Evolutionary conservation across 176 grass and related monocot species (phyloP), one percentile per base, ranked within the genome.

Genomic region (sorghum (Sorghum bicolor)): DNA sequence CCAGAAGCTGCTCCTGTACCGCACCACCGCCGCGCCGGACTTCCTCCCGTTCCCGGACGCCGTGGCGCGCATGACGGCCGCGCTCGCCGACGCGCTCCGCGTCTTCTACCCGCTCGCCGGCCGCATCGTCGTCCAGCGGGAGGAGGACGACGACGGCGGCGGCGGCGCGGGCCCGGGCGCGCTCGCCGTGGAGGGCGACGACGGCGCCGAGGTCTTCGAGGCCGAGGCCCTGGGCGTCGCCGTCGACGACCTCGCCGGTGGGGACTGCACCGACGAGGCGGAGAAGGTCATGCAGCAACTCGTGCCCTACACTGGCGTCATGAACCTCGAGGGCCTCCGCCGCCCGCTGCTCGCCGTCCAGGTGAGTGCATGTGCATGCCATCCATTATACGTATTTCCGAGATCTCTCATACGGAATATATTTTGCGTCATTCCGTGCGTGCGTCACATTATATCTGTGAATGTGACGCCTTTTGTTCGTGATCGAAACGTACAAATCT

Each of bases 1-100:
- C 91, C 96, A 99, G 79, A 99, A 99, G 85, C 87, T 99, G 13
- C 80, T 99, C 24, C 85, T 99, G 13, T 99, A 99, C 89, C 91
- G 92, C 82, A 32, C 84, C 40, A 39, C 58, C 3, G n/a, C n/a
- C n/a, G n/a, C n/a, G n/a, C 7, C 70, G 5, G 86, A 45, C 25
- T 10, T n/a, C n/a, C n/a, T 39, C 47, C 60, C 66, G 41, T 98
- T 99, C 83, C 90, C 57, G 16, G 93, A 93, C 39, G 82, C 64
- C 15, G 84, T 90, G 50, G 87, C 74, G 1, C 88, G 86, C 71
- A 80, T 99, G 37, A 83, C 92, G 68, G 80, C 84, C 28, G 83
- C 87, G 1, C 84, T 98, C 83, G 87, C 82, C 22, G 89, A 88
- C 52, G 93, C 93, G 4, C 86, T 98, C 48, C 91, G 82, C n/a